These are phyloP conservation scores for Anaeromyces robustus DNA, from an alignment of 192 early-diverging fungal species.

Conservation along the genomic window DNA sequence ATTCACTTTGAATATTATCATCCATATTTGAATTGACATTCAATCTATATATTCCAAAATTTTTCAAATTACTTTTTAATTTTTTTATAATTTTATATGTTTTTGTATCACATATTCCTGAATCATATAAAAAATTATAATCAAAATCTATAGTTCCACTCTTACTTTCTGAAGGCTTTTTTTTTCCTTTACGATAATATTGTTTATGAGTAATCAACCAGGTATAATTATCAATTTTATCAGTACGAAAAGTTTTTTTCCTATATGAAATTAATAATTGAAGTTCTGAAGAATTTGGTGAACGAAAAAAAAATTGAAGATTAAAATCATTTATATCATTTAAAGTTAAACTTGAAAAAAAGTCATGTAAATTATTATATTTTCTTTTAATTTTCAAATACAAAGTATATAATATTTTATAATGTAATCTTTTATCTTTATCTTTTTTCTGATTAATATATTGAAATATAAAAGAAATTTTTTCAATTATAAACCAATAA, in stretches of 20 bases:
- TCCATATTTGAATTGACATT: too few relatives aligned
- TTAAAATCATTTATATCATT: not conserved
- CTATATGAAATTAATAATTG: not conserved
- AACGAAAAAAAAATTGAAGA: not conserved
- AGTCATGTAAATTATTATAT: not conserved
- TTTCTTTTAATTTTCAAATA: not conserved
- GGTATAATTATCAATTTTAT: not conserved
- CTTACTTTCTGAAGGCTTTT: not conserved
- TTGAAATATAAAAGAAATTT: not conserved
- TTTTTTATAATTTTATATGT: not conserved
- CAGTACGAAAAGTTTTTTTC: not conserved
- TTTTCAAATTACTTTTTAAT: slow-evolving; percentile 16
- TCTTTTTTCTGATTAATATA: not conserved
- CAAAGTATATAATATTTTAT: not conserved
- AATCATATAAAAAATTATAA: slow-evolving; percentile 4
- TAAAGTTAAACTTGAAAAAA: not conserved
- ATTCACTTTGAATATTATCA: too few relatives aligned
- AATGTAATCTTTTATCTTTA: not conserved
- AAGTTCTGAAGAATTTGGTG: not conserved
- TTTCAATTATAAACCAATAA: not conserved
- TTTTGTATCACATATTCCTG: slow-evolving; percentile 17
- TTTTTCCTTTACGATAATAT: not conserved
- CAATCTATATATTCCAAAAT: slow-evolving; percentile 17
- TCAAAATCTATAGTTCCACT: not conserved
- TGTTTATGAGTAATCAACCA: not conserved